Evolutionary conservation across 2,329 filamentous ascomycete genomes (phyloP), one percentile per base, ranked within the genome.

Genomic region (Pseudogymnoascus sp.): DNA sequence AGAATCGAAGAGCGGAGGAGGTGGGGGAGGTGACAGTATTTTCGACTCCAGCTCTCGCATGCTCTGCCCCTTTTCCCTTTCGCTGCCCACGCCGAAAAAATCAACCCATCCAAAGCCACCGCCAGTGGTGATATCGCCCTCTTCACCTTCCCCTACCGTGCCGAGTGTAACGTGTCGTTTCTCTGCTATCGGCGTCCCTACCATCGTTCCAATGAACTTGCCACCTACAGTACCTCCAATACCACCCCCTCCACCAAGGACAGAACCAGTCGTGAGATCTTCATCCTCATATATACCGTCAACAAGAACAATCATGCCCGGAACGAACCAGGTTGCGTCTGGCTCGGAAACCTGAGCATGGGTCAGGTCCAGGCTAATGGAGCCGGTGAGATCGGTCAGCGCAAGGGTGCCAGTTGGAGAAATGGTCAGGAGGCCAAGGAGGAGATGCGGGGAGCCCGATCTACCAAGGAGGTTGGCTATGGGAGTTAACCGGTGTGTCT

Each of bases 251-350:
- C 89, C 88, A 60, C 90, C 89, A 4, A 96, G 80, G 0, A 85
- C 86, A 19, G 86, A 87, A 15, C 88, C 87, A 1, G 81, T 77
- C 19, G 85, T 87, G 66, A 87, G 83, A 65, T 92, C 91, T 69
- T 96, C 92, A 74, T 97, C 95, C 73, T 96, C 92, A 72, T 99
- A 99, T n/a, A 93, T 87, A 6, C 95, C 95, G 70, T 99, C 95
- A 0, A 97, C 86, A 0, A 99, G 82, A 3, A 97, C 90, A 59
- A 99, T 90, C 92, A 97, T 97, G 2, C 96, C 96, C 0, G 95
- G 93, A 4, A 88, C 87, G 72, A 97, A 97, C 89, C 92, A 99
- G 3, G 90, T 88, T 23, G 90, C 91, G 71, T 93, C 88, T 65
- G 91, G 87, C 0, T 93, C 93, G 63, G 97, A 88, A 13, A 89